Base-by-base conservation (phyloP, 169 alveolate genomes). In the Sarcocystis neurona region DNA sequence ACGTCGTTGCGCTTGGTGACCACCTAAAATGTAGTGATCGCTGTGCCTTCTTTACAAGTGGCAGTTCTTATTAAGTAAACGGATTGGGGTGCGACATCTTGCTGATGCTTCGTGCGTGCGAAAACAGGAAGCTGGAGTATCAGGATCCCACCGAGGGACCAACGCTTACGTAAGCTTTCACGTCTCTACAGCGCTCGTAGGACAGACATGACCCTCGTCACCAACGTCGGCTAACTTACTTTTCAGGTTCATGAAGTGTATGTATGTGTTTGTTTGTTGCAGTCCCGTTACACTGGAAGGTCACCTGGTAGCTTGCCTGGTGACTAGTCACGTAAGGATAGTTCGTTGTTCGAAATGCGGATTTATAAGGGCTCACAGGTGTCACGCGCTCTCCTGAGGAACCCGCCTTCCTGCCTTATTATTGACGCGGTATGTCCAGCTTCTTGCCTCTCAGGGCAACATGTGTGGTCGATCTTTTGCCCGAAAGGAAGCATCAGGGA, bases 401-500 rank as follows among this genome's bases (percentile, higher is more conserved):
- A 23, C 12, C 23, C n/a, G n/a, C n/a, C n/a, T n/a, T n/a, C n/a
- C n/a, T n/a, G n/a, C n/a, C n/a, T n/a, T n/a, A n/a, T n/a, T n/a
- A n/a, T n/a, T n/a, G n/a, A n/a, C n/a, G n/a, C n/a, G n/a, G n/a
- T n/a, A n/a, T n/a, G n/a, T n/a, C n/a, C n/a, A n/a, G n/a, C n/a
- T n/a, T n/a, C n/a, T n/a, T n/a, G n/a, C n/a, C n/a, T n/a, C n/a
- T n/a, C n/a, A n/a, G n/a, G n/a, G n/a, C n/a, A 10, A 32, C 37
- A 72, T 72, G 82, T 72, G 82, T 32, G 82, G 82, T 32, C 82
- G 82, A 8, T 72, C 82, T 27, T 72, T 72, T 56, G 82, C 82
- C 41, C 23, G 1, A 1, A 72, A 44, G 20, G 39, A 32, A 15
- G 46, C 27, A 56, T 39, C 37, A 8, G 39, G 10, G 58, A 39